Percentiles rank a stretch among this genome's conserved stretches.
Conservation (phyloP, 2,329 filamentous ascomycete genomes). For the Fusarium tupiense region DNA sequence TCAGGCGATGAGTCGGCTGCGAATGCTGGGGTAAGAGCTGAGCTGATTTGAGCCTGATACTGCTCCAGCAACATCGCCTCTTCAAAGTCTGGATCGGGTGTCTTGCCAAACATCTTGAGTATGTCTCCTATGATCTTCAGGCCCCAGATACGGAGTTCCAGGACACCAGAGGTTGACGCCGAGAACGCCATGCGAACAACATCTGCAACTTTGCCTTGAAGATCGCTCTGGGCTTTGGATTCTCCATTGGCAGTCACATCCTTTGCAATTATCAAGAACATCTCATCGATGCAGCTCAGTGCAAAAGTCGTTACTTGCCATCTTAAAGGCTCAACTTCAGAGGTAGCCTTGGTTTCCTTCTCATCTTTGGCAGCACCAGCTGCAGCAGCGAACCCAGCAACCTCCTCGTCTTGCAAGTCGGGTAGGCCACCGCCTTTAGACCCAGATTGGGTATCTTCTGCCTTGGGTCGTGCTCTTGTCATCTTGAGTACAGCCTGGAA, state of each 20-base stretch:
- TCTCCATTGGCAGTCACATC: conserved; percentile 82
- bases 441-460: conserved; percentile 57
- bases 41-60: conserved; percentile 98
- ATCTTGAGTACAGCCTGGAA: conserved; percentile 91
- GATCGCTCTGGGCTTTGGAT: conserved; percentile 77
- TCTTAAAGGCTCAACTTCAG: conserved; percentile 86
- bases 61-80: conserved; percentile 96
- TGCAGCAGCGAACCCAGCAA: conserved; percentile 90
- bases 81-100: conserved; percentile 95
- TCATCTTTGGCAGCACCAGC: conserved; percentile 68
- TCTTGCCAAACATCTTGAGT: conserved; percentile 94
- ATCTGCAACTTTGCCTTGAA: conserved; percentile 88
- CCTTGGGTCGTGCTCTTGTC: conserved; percentile 75
- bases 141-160: conserved; percentile 89
- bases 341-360: conserved; percentile 57
- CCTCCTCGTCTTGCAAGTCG: conserved; percentile 96
- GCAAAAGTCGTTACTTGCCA: conserved; percentile 98
- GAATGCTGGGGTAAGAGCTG: conserved; percentile 94
- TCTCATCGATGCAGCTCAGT: conserved; percentile 86
- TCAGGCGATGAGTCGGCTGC: conserved; percentile 95
- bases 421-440: conserved; percentile 63
- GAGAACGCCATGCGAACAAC: conserved; percentile 98
- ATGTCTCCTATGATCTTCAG: conserved; percentile 94
- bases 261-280: conserved; percentile 81
- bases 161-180: conserved; percentile 91